Conservation (phyloP, 176 grass and related monocot species). For the Panicum miliaceum region DNA sequence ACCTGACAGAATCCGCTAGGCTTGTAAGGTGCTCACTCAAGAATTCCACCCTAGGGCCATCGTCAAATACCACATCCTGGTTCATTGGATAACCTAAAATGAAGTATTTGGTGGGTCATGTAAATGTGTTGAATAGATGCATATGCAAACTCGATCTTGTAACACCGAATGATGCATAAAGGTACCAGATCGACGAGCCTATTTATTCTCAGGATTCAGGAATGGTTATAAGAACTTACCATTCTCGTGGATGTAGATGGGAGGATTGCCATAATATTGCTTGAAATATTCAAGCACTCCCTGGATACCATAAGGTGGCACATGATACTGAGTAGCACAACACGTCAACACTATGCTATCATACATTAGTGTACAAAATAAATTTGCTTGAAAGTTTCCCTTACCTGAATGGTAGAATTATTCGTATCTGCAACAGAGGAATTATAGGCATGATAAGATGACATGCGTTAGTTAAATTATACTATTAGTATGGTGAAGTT, state of each 20-base stretch:
- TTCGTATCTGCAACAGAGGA: neutral
- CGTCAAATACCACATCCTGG: conserved; percentile 44
- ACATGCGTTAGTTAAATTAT: neutral
- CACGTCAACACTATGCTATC: neutral
- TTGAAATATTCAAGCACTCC: conserved; percentile 50
- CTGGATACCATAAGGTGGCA: conserved; percentile 39
- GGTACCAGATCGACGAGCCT: neutral
- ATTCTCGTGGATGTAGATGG: conserved; percentile 54
- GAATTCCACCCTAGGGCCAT: conserved; percentile 43
- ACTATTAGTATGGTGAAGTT: neutral
- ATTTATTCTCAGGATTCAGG: neutral
- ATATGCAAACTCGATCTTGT: neutral
- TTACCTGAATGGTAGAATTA: conserved; percentile 41
- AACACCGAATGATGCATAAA: neutral
- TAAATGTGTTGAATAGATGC: neutral
- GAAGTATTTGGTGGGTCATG: neutral
- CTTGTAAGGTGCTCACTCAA: conserved; percentile 43
- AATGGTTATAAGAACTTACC: conserved; percentile 11
- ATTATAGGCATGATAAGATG: neutral
- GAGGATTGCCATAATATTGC: conserved; percentile 50
- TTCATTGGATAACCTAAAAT: conserved; percentile 40
- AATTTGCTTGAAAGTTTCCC: conserved; percentile 7
- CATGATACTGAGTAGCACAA: conserved; percentile 30
- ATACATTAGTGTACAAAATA: neutral
- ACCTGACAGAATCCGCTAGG: conserved; percentile 43